Conservation (phyloP, 2,329 filamentous ascomycete genomes). For the Apiospora phragmitis region DNA sequence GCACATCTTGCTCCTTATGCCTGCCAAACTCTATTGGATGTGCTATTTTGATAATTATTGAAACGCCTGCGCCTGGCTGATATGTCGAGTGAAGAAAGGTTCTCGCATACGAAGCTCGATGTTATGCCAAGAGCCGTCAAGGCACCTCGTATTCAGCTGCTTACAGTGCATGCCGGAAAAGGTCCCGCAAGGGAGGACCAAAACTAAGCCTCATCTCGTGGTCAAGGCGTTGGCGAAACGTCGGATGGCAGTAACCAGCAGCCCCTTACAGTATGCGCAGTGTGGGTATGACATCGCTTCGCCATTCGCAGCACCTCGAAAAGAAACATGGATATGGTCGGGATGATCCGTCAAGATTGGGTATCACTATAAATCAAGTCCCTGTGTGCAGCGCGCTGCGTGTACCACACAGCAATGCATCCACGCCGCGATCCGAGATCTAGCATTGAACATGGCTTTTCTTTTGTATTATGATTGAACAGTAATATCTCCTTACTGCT, state of each 20-base stretch:
- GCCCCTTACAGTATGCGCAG: neutral
- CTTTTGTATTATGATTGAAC: neutral
- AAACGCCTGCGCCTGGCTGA: neutral
- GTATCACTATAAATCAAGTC: neutral
- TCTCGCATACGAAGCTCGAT: neutral
- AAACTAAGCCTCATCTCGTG: neutral
- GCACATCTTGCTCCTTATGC: neutral
- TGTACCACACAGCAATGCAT: neutral
- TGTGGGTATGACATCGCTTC: neutral
- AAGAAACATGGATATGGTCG: neutral
- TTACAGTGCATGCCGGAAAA: neutral
- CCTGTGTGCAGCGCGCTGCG: neutral
- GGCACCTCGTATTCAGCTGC: neutral
- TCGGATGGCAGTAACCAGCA: neutral
- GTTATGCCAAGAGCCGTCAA: neutral
- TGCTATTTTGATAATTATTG: neutral
- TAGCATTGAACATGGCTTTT: neutral
- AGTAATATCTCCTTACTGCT: slow-evolving; percentile 24
- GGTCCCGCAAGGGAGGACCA: neutral
- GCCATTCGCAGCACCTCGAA: neutral
- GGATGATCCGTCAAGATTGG: neutral
- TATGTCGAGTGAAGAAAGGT: neutral
- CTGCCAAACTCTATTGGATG: too few relatives aligned
- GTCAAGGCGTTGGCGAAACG: neutral
- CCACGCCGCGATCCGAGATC: neutral